Percentiles rank a stretch among this genome's conserved stretches.
These are phyloP conservation scores for Scedosporium dehoogii DNA, from an alignment of 2,329 filamentous ascomycete species.

Conservation along the genomic window DNA sequence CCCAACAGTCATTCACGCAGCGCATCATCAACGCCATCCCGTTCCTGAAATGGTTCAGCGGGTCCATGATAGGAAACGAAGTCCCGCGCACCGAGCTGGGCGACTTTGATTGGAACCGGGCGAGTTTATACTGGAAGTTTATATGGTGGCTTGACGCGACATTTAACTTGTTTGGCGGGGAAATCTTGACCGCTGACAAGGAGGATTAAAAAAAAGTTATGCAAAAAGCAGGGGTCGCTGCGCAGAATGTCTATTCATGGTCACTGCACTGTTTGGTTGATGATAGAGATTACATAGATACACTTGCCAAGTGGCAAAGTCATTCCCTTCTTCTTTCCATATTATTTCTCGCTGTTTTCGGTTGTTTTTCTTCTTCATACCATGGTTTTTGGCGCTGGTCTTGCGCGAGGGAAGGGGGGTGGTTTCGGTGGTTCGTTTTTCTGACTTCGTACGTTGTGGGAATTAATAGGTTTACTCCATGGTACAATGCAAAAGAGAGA, in stretches of 20 bases:
- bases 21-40: constrained; percentile 56
- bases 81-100: constrained; percentile 64
- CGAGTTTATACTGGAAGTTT: constrained; percentile 58
- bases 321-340: background rate
- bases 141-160: constrained; percentile 53
- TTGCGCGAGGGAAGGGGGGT: background rate
- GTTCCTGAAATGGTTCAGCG: constrained; percentile 62
- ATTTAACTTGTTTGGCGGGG: constrained; percentile 48
- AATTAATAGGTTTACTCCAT: background rate
- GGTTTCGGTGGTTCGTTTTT: background rate
- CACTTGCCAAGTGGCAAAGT: background rate
- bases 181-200: constrained; percentile 47
- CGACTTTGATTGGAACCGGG: constrained; percentile 65
- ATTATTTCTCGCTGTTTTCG: background rate
- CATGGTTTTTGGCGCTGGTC: background rate
- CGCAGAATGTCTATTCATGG: background rate
- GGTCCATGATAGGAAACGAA: constrained; percentile 63
- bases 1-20: constrained; percentile 55
- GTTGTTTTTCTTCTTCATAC: background rate
- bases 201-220: constrained; percentile 35
- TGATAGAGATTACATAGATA: background rate
- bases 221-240: background rate
- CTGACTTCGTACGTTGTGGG: background rate
- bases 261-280: background rate
- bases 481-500: background rate